Evolutionary conservation across 140 eudicot species (phyloP).

Genomic region (Anethum foeniculum): DNA sequence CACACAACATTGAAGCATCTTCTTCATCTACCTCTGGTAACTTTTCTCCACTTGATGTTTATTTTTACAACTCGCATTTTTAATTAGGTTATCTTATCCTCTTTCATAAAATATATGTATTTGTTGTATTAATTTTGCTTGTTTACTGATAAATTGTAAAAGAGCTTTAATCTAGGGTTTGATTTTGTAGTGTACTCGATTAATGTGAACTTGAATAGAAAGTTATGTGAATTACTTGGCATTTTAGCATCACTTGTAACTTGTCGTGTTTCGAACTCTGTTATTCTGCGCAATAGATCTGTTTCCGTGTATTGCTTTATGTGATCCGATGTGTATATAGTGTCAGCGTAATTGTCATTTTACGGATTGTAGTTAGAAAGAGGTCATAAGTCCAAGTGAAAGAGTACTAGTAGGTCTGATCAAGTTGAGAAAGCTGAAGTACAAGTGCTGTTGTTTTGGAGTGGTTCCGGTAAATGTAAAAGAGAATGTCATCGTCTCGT

Average conservation of each 20-base stretch:
- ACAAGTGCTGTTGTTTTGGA: not conserved
- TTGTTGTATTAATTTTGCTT: not conserved
- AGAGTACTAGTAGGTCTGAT: not conserved
- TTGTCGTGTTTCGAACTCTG: not conserved
- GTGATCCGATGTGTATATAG: not conserved
- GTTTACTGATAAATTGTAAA: not conserved
- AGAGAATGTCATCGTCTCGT: not conserved
- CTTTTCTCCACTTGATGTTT: not conserved
- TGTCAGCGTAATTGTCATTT: not conserved
- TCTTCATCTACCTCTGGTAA: constrained; percentile 13
- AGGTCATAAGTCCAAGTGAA: not conserved
- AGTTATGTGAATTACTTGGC: not conserved
- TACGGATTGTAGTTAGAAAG: not conserved
- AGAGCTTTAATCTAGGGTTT: not conserved
- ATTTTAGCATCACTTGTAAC: not conserved
- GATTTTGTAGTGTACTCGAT: not conserved
- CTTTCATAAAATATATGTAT: not conserved
- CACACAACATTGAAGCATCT: not conserved
- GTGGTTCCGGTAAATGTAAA: not conserved
- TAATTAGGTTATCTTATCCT: not conserved
- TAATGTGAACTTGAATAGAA: not conserved
- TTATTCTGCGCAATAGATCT: not conserved
- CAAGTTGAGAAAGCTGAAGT: not conserved
- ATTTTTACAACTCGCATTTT: not conserved
- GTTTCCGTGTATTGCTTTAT: not conserved